Evolutionary conservation across 352 stramenopile species (phyloP), one percentile per base, ranked within the genome.

Genomic region (Peronospora destructor): DNA sequence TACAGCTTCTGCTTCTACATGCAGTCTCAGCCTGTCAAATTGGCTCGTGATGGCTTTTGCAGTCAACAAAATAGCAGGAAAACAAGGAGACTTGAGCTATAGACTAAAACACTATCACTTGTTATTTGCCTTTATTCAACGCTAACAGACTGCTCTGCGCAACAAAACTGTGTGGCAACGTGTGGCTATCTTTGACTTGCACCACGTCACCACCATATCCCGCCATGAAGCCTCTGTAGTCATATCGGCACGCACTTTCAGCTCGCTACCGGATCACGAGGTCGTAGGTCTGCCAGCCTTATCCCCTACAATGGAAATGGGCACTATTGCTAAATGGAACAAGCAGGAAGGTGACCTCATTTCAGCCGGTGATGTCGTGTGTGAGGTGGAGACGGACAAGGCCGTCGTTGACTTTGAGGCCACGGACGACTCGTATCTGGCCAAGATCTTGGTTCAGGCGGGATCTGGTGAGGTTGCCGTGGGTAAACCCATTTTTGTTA

Each of bases 311-410:
- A 99, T 99, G 96, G 84, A 96, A 67, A 73, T 80, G 6, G 96
- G 96, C 35, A 96, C 78, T 26, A 96, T 99, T 55, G 84, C 92
- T 35, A 85, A 92, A 68, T 98, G 95, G 94, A 91, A 94, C 61
- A 89, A 87, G 61, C 61, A 74, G 55, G 87, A 96, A 57, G 95
- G 94, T 35, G 85, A 97, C n/a, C 61, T 64, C 14, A 95, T 98
- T 61, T 66, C 61, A 17, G 85, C 94, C 1, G 94, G 95, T 7
- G 90, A 97, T 60, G 78, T 97, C 32, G 74, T 98, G 33, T 96
- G 87, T 58, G 78, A 97, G 48, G 87, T 99, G 49, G 95, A 99
- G 75, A 99, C 96, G 9, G 96, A 99, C 74, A 98, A 99, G 74
- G 95, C 96, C 14, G 95, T 95, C 19, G 95, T 99, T 41, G 95